Evolutionary conservation across 2,329 filamentous ascomycete species (phyloP).

Genomic region (Hypoxylon sp.): DNA sequence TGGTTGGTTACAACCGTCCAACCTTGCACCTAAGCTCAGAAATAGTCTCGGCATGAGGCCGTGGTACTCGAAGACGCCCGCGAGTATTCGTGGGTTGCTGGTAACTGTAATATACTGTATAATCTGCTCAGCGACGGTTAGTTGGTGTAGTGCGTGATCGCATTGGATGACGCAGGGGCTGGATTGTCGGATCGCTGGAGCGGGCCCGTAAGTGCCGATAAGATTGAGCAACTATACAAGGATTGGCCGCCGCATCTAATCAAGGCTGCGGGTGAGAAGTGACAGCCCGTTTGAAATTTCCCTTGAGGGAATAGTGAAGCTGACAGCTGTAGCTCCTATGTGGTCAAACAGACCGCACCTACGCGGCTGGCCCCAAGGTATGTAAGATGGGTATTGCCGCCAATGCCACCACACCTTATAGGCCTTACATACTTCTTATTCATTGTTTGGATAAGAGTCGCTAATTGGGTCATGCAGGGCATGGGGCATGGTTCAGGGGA

Average conservation of each 20-base stretch:
- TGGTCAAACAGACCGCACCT: constrained; percentile 6
- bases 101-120: constrained; percentile 31
- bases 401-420: constrained; percentile 4
- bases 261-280: constrained; percentile 42
- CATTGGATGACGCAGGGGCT: constrained; percentile 29
- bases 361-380: background rate
- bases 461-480: background rate
- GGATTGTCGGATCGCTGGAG: constrained; percentile 35
- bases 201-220: constrained; percentile 33
- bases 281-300: background rate
- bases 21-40: constrained; percentile 38
- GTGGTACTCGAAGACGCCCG: constrained; percentile 40
- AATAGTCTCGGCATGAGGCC: constrained; percentile 33
- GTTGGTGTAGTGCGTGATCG: constrained; percentile 41
- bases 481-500: constrained; percentile 8
- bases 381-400: constrained; percentile 6
- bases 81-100: constrained; percentile 43
- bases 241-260: constrained; percentile 41
- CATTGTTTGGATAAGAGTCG: too few species aligned
- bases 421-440: too few species aligned
- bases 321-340: background rate
- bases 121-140: constrained; percentile 38
- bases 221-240: constrained; percentile 38
- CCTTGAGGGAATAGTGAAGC: background rate
- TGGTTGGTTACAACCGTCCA: constrained; percentile 44